Evolutionary conservation across 139 green algal genomes (phyloP), one percentile per base, ranked within the genome.

Genomic region (Ettlia oleoabundans): DNA sequence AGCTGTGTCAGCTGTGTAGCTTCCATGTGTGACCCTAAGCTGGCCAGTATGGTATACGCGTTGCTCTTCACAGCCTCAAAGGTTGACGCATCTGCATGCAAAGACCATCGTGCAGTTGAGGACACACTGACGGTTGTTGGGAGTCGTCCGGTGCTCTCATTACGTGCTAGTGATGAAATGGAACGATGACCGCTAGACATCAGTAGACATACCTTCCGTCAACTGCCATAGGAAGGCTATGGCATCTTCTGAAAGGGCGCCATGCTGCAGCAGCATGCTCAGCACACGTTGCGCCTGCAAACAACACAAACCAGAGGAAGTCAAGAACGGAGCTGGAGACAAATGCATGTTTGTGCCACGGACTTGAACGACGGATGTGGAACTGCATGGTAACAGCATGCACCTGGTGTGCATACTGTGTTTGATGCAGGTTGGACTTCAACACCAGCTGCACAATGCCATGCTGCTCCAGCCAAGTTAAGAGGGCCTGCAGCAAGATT

Each of bases 401-500:
- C 76, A 96, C 93, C 89, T 94, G 87, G 2, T 97, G 91, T 4
- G 94, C 88, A 65, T 98, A 98, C 88, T 98, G 95, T 41, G 88
- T 87, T 85, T 98, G 94, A 81, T 98, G 95, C 76, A 98, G 85
- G 86, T 98, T 95, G 63, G 87, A 86, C 4, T 91, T 87, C 71
- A 98, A 86, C 71, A 98, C 88, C 71, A 87, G 81, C 37, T 85
- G 76, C 28, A 98, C 87, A 24, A 98, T 84, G 41, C 89, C 66
- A 9, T 94, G 65, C 51, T 85, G 3, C 18, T 90, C 53, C 84
- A 98, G 79, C 95, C 95, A 98, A 13, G 61, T 42, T 33, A 91
- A 77, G 3, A 83, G 69, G 4, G 55, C 80, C 87, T 93, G 88
- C 81, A 62, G 2, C 26, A 4, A 41, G 15, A 40, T 19, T 41